These are phyloP conservation scores for Aspergillaceae sp. DNA, from an alignment of 2,329 filamentous ascomycete species.

Conservation along the genomic window DNA sequence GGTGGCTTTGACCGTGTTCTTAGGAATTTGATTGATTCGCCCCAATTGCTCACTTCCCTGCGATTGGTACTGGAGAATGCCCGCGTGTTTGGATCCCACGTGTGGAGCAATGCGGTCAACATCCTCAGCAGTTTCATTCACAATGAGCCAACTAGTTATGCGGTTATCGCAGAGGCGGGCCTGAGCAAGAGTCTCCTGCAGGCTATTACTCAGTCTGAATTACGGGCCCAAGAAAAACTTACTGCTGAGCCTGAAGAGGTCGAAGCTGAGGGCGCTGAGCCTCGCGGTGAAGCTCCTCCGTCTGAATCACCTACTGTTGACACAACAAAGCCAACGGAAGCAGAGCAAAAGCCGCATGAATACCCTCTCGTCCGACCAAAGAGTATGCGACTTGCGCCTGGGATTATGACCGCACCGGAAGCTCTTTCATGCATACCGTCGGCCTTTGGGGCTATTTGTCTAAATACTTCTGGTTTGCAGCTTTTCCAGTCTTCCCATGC, in stretches of 20 bases:
- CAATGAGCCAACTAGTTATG: slow-evolving; percentile 95
- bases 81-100: slow-evolving; percentile 73
- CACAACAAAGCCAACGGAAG: slow-evolving; percentile 11
- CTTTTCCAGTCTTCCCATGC: slow-evolving; percentile 77
- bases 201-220: slow-evolving; percentile 53
- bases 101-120: slow-evolving; percentile 90
- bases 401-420: slow-evolving; percentile 79
- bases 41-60: slow-evolving; percentile 69
- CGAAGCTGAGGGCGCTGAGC: slow-evolving; percentile 8
- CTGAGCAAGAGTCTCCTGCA: slow-evolving; percentile 80
- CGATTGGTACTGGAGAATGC: slow-evolving; percentile 74
- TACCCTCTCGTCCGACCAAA: slow-evolving; percentile 24
- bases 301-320: slow-evolving; percentile 27
- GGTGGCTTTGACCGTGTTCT: slow-evolving; percentile 83
- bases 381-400: slow-evolving; percentile 45
- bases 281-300: slow-evolving; percentile 4
- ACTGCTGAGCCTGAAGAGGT: slow-evolving; percentile 13
- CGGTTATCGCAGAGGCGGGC: slow-evolving; percentile 87
- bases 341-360: slow-evolving; percentile 16
- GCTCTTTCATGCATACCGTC: slow-evolving; percentile 79
- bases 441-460: slow-evolving; percentile 85
- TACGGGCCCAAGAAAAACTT: slow-evolving; percentile 28
- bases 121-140: slow-evolving; percentile 96
- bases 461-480: slow-evolving; percentile 80
- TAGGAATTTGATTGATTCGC: slow-evolving; percentile 89